phyloP scores from a whole-genome alignment of 2,329 filamentous ascomycete genomes.

The Fusarium sp. region DNA sequence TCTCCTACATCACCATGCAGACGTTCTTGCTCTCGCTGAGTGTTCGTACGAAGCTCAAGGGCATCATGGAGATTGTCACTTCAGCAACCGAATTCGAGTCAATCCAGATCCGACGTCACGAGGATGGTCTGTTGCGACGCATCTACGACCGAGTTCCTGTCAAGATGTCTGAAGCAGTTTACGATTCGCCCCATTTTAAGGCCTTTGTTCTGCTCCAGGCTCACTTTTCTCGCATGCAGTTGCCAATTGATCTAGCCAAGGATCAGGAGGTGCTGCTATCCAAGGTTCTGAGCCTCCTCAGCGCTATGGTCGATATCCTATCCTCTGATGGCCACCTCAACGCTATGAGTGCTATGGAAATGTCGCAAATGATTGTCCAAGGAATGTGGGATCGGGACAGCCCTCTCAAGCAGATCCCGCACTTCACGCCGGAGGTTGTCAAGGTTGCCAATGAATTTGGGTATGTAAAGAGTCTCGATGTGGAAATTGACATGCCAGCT shows the following conservation, averaged over 20 bases:
- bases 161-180: conserved; percentile 88
- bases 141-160: conserved; percentile 96
- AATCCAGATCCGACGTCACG: conserved; percentile 92
- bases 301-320: conserved; percentile 91
- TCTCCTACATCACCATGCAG: conserved; percentile 99
- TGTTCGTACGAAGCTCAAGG: conserved; percentile 91
- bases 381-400: conserved; percentile 99
- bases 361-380: conserved; percentile 99
- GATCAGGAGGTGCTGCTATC: conserved; percentile 90
- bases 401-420: conserved; percentile 95
- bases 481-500: conserved; percentile 37
- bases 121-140: conserved; percentile 84
- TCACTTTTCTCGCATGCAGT: conserved; percentile 96
- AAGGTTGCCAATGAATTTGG: conserved; percentile 82
- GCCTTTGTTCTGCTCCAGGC: conserved; percentile 96
- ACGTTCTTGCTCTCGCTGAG: conserved; percentile 93
- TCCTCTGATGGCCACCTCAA: conserved; percentile 96
- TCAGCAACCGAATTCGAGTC: conserved; percentile 96
- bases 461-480: conserved; percentile 56
- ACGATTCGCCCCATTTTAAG: conserved; percentile 97
- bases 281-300: conserved; percentile 87
- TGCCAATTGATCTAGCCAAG: conserved; percentile 94
- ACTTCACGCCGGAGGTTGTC: conserved; percentile 86
- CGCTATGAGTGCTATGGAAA: conserved; percentile 98
- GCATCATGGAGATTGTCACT: conserved; percentile 94